Evolutionary conservation across 2,329 filamentous ascomycete species (phyloP).

Genomic region (Periconia sp.): DNA sequence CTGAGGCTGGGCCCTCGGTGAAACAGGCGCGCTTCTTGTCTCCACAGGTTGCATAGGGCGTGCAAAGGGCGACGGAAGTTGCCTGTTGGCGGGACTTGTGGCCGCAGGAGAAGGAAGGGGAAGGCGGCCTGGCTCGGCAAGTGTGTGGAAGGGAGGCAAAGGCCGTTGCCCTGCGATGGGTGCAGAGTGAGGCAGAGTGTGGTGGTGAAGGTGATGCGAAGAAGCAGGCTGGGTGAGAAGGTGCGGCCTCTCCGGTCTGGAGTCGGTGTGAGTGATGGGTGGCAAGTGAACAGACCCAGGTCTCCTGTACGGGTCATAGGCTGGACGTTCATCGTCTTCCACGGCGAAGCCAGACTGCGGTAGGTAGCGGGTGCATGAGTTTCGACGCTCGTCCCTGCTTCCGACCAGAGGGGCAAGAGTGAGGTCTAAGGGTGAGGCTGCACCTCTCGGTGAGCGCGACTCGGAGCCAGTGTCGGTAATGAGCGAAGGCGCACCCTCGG

Average conservation of each 20-base stretch:
- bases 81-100: conserved; percentile 32
- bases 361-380: conserved; percentile 39
- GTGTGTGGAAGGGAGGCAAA: conserved; percentile 35
- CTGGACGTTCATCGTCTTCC: conserved; percentile 35
- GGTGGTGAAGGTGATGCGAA: conserved; percentile 31
- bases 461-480: conserved; percentile 64
- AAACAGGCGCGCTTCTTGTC: conserved; percentile 35
- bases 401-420: conserved; percentile 40
- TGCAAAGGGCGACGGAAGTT: conserved; percentile 34
- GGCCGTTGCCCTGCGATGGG: conserved; percentile 27
- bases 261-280: conserved; percentile 29
- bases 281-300: conserved; percentile 38
- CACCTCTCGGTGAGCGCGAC: conserved; percentile 49
- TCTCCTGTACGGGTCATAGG: conserved; percentile 29
- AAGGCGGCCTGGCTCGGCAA: conserved; percentile 34
- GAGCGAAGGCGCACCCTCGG: conserved; percentile 67
- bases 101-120: conserved; percentile 23
- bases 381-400: conserved; percentile 39
- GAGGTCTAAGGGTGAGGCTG: conserved; percentile 51
- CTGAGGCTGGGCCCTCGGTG: conserved; percentile 30
- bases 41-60: conserved; percentile 20
- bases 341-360: conserved; percentile 42
- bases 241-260: conserved; percentile 26
- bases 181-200: conserved; percentile 32
- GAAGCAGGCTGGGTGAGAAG: conserved; percentile 36